Percentiles rank a stretch among this genome's conserved stretches.
These are phyloP conservation scores for Triangularia verruculosa DNA, from an alignment of 2,329 filamentous ascomycete species.

Conservation along the genomic window DNA sequence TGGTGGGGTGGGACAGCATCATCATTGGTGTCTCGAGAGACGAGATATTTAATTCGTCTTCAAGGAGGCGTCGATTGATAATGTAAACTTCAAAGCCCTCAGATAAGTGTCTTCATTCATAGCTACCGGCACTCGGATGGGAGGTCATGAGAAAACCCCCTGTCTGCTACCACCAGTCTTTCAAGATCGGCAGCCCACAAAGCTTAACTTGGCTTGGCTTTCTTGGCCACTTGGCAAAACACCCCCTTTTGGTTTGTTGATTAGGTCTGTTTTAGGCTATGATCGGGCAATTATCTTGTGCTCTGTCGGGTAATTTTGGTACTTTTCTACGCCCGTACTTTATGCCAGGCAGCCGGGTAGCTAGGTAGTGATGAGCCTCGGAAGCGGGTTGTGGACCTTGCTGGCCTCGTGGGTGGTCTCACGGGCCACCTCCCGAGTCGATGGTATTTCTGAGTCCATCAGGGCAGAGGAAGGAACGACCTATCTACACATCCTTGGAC, in stretches of 20 bases:
- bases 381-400: background rate
- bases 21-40: background rate
- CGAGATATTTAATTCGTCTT: background rate
- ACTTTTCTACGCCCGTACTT: background rate
- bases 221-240: constrained; percentile 9
- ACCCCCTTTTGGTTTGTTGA: background rate
- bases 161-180: constrained; percentile 1
- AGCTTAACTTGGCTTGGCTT: constrained; percentile 21
- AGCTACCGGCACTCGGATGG: background rate
- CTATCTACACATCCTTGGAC: background rate
- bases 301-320: background rate
- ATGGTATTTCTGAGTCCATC: too few relatives aligned
- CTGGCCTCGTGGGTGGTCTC: background rate
- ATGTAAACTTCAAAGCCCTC: background rate
- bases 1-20: background rate
- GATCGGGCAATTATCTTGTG: background rate
- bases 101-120: background rate
- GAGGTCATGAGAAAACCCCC: background rate
- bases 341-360: background rate
- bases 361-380: background rate
- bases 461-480: background rate
- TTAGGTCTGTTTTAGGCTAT: background rate
- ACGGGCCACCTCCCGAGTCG: background rate
- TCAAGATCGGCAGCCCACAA: constrained; percentile 10
- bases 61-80: background rate